Evolutionary conservation across 257 asterid genomes (phyloP), one percentile per base, ranked within the genome.

Genomic region (Nicotiana knightiana): DNA sequence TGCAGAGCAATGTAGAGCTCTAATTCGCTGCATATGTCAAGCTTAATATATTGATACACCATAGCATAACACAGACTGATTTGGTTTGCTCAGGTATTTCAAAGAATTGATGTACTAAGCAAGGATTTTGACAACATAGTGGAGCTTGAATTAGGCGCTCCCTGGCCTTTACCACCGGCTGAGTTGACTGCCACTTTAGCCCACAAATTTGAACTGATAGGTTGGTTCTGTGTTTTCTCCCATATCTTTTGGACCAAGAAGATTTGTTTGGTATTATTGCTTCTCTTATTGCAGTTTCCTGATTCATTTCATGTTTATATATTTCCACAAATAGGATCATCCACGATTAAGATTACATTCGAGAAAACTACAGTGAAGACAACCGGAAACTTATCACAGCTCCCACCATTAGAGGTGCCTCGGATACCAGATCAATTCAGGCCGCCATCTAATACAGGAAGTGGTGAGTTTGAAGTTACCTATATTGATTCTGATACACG

Each of bases 111-210:
- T 55, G 77, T 92, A 83, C 86, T 92, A 2, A 93, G 93, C 92
- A 91, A 87, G 81, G 99, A 96, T 85, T 96, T 96, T 18, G 99
- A 96, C 88, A 96, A 96, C 87, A 92, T 96, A 54, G 97, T 90
- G 9, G 98, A 96, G 85, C 96, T 96, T 18, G 92, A 96, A 84
- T 83, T 96, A 81, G 98, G 98, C 2, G 89, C 92, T 59, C 98
- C 98, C 0, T 96, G 98, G 98, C 99, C 99, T 82, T 82, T 96
- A 32, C 97, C 97, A 8, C 97, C 97, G 57, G 17, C 91, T 55
- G 93, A 93, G 87, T 88, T 84, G 51, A 96, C 97, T n/a, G 98
- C 99, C 53, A 93, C 95, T 77, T 89, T 96, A 85, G 97, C 94
- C 85, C 98, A 96, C 93, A 96, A 96, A 88, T 96, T 94, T 33